These are phyloP conservation scores for Cephalotrichum gorgonifer DNA, from an alignment of 2,329 filamentous ascomycete species.

Conservation along the genomic window DNA sequence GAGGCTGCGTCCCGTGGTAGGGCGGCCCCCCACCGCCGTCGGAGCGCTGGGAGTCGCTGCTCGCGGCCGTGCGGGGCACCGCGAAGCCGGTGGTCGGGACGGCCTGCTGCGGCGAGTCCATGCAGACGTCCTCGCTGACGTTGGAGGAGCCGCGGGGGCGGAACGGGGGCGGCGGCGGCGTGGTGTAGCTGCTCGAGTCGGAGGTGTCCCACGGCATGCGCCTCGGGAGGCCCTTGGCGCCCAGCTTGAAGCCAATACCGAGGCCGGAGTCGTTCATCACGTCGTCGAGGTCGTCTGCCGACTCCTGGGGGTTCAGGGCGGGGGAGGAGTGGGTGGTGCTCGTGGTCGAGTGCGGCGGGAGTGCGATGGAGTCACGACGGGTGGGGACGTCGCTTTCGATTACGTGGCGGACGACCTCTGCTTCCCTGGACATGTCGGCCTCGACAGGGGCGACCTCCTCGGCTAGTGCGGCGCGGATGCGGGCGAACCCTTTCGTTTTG, in stretches of 20 bases:
- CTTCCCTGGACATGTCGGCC: conserved; percentile 79
- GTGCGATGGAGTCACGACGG: conserved; percentile 29
- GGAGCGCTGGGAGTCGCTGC: conserved; percentile 9
- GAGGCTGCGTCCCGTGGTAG: conserved; percentile 28
- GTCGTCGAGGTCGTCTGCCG: conserved; percentile 59
- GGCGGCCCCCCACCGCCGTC: conserved; percentile 10
- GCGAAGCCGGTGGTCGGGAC: conserved; percentile 18
- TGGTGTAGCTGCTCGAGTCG: conserved; percentile 50
- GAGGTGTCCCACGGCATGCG: conserved; percentile 70
- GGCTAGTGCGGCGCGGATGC: conserved; percentile 78
- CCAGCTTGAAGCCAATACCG: conserved; percentile 59
- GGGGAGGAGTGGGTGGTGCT: conserved; percentile 60
- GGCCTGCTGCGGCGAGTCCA: conserved; percentile 53
- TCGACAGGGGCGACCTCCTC: conserved; percentile 86
- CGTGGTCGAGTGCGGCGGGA: conserved; percentile 33
- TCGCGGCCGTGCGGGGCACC: conserved; percentile 10
- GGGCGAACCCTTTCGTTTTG: conserved; percentile 91
- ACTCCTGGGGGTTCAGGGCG: conserved; percentile 46
- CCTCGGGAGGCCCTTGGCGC: conserved; percentile 57
- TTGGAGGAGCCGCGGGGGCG: conserved; percentile 50
- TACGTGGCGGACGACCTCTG: conserved; percentile 91
- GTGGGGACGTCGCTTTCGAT: conserved; percentile 73
- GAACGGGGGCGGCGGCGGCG: conserved; percentile 56
- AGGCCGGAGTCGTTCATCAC: conserved; percentile 47
- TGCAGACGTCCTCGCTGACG: conserved; percentile 59